A percentile compares a stretch with the other conserved stretches of the same genome.
phyloP scores from a whole-genome alignment of 305 asterid species.

The Solanum chacoense region DNA sequence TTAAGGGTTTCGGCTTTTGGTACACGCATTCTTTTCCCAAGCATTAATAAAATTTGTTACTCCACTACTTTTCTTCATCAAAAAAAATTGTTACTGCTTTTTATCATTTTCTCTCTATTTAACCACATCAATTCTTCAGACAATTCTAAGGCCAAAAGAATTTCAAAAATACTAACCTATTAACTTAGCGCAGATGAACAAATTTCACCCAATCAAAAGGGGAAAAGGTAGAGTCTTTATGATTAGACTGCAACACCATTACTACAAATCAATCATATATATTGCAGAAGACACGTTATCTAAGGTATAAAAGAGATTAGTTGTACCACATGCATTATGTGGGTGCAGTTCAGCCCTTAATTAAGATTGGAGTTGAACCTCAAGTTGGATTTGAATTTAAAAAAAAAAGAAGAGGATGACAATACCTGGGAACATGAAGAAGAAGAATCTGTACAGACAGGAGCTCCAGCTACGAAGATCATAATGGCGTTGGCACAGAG shows the following conservation, averaged over 20 bases:
- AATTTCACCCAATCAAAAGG: not conserved
- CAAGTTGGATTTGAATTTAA: not conserved
- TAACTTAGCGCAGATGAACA: not conserved
- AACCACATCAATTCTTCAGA: not conserved
- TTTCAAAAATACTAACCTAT: not conserved
- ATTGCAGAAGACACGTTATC: not conserved
- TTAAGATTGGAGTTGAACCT: not conserved
- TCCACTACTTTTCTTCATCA: not conserved
- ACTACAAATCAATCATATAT: not conserved
- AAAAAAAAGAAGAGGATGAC: not conserved
- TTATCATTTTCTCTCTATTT: not conserved
- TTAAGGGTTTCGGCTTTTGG: not conserved
- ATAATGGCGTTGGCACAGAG: not conserved
- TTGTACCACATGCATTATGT: not conserved
- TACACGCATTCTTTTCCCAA: not conserved
- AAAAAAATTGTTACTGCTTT: not conserved
- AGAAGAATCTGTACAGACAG: constrained; percentile 27
- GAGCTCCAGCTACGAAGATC: constrained; percentile 63
- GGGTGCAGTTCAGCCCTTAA: not conserved
- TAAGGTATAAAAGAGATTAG: not conserved
- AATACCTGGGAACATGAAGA: constrained; percentile 30
- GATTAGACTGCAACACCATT: not conserved
- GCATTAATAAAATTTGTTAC: not conserved
- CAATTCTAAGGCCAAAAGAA: not conserved
- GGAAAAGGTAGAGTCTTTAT: not conserved